Evolutionary conservation across 345 rosid genomes (phyloP), one percentile per base, ranked within the genome.

Genomic region (Euphorbia tirucalli): DNA sequence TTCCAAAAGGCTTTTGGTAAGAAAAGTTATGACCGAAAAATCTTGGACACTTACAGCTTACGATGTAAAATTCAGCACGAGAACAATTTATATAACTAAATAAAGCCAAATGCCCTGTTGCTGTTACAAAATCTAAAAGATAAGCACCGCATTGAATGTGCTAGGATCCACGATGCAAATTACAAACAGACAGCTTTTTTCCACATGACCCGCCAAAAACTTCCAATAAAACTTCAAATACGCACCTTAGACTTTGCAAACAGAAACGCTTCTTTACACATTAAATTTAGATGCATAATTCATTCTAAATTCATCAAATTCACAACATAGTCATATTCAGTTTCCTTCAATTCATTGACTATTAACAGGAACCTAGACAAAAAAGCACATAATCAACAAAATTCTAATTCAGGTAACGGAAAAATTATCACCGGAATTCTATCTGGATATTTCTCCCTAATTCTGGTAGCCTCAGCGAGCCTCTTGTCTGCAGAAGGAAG

Each of bases 401-500:
- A 59, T 57, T 41, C 2, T 1, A 57, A 21, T 2, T 21, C 28
- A 39, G 41, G 11, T 22, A 25, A 27, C 19, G 14, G 48, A 25
- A 5, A 27, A 10, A 68, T 58, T 55, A 84, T 79, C 73, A 88
- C 96, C 19, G 96, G 96, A 77, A 90, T 82, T 71, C 96, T 83
- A 59, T 87, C 93, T 4, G 96, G 86, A 68, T 88, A 90, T 46
- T 88, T 90, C 69, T 79, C 93, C 74, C 83, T 87, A 64, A 90
- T 90, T 81, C 93, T 85, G 48, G 79, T 85, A 68, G 93, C 87
- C 80, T 90, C 96, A 30, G 90, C 87, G 11, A 81, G 83, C 54
- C 96, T 85, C 82, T 88, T 88, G 58, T 84, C 96, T 90, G 84
- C 58, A 80, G 27, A 79, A 3, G 27, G 28, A 63, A 71, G 8